phyloP scores from a whole-genome alignment of 2,329 filamentous ascomycete species.

The Trichoderma polysporum region DNA sequence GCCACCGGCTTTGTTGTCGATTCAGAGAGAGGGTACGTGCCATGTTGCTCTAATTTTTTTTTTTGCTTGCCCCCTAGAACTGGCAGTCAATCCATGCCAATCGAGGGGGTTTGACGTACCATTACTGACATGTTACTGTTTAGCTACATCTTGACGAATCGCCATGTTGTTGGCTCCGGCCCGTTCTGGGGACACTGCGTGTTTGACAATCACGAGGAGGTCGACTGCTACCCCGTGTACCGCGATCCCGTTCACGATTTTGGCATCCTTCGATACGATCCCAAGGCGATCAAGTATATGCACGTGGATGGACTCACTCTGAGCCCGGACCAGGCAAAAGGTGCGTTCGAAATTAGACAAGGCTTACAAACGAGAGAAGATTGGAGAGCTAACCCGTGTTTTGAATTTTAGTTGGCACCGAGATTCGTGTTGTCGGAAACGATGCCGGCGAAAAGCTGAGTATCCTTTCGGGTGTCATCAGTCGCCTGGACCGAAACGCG shows the following conservation, averaged over 20 bases:
- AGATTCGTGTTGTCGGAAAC: slow-evolving; percentile 97
- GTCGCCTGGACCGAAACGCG: slow-evolving; percentile 90
- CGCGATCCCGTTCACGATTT: slow-evolving; percentile 98
- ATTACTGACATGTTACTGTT: background rate
- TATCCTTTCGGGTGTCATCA: slow-evolving; percentile 96
- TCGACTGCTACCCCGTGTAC: slow-evolving; percentile 94
- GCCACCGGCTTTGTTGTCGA: slow-evolving; percentile 98
- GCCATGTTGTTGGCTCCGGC: slow-evolving; percentile 90
- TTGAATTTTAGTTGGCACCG: slow-evolving; percentile 66
- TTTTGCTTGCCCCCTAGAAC: background rate
- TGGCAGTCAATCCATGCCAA: background rate
- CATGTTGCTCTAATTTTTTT: slow-evolving; percentile 22
- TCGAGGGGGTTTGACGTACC: background rate
- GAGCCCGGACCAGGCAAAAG: slow-evolving; percentile 78
- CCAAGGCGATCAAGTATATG: slow-evolving; percentile 97
- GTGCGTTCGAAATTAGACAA: slow-evolving; percentile 36
- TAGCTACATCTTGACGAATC: slow-evolving; percentile 79
- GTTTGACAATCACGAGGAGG: slow-evolving; percentile 97
- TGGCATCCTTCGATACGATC: slow-evolving; percentile 93
- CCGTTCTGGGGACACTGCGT: slow-evolving; percentile 98
- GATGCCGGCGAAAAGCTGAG: slow-evolving; percentile 98
- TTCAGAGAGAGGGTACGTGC: slow-evolving; percentile 73
- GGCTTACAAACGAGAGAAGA: slow-evolving; percentile 17
- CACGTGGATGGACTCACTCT: slow-evolving; percentile 76
- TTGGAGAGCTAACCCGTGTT: background rate